phyloP scores from a whole-genome alignment of 2,329 filamentous ascomycete species.

The Pseudocercospora crystallina region DNA sequence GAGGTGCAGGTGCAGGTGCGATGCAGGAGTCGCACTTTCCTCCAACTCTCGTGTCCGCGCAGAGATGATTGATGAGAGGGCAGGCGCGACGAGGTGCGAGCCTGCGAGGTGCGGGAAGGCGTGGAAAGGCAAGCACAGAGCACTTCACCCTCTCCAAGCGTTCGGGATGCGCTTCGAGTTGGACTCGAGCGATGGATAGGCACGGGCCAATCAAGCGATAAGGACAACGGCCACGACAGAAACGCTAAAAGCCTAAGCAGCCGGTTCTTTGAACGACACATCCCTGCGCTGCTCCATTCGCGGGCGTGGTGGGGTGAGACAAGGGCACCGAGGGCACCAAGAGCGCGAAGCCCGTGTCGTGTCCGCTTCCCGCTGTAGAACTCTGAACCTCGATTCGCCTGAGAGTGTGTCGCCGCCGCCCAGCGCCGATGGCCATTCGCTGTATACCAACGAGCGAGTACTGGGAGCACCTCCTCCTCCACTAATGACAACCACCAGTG shows the following conservation, averaged over 20 bases:
- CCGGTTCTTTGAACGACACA: neutral
- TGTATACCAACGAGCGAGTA: no score
- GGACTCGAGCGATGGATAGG: slow-evolving; percentile 6
- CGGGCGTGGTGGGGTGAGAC: neutral
- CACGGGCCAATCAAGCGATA: slow-evolving; percentile 7
- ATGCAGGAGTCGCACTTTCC: neutral
- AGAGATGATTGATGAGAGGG: no score
- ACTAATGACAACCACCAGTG: neutral
- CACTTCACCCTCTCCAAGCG: neutral
- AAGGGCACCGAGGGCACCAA: no score
- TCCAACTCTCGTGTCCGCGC: neutral
- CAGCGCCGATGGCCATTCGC: no score
- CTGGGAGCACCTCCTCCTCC: neutral
- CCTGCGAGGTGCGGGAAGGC: neutral
- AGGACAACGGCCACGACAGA: neutral
- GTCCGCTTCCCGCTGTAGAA: no score
- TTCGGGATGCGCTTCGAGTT: neutral
- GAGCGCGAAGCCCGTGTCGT: neutral
- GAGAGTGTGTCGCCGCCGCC: no score
- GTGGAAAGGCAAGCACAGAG: slow-evolving; percentile 3
- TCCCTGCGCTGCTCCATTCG: neutral
- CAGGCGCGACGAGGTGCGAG: neutral
- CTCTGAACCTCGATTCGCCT: no score
- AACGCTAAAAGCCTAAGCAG: neutral
- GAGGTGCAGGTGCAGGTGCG: neutral